Base-by-base conservation (phyloP, 345 rosid genomes). In the Syzygium jambos region DNA sequence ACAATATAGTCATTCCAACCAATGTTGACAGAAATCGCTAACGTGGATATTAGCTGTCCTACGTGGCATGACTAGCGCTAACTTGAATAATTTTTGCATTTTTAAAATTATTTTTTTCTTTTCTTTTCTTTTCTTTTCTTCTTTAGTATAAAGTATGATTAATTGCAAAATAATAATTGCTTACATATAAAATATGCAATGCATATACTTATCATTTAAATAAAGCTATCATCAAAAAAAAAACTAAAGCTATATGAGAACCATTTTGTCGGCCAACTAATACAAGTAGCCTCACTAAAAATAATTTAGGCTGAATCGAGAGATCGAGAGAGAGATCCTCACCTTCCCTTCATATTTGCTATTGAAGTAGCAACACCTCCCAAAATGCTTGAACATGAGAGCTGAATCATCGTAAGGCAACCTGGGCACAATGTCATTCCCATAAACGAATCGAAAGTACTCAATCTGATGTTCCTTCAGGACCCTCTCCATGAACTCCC, bases 371-470 rank as follows among this genome's bases (percentile, higher is more conserved):
- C 91, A 88, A 91, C 96, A 94, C 12, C 94, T 78, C n/a, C 97
- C 96, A 89, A 93, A 93, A 82, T 96, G 95, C 92, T 88, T 93
- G 91, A 88, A 96, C 86, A 89, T 86, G 87, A 90, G 88, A 13
- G 54, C 34, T 78, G 89, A 88, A 88, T 93, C 92, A 86, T 96
- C 96, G 10, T 41, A 84, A 8, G 97, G 96, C 78, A 94, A 17
- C 88, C 96, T 92, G 6, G 97, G 93, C 63, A 96, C 89, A 51
- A 94, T 43, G 86, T 96, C 98, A 77, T 92, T 93, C 53, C 88
- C 57, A 51, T 96, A 93, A 46, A 96, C 97, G 88, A 90, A 93
- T 84, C 96, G 92, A 87, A 89, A 55, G 85, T 96, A 94, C 85
- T 87, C 91, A 77, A 94, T 87, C 7, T 73, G 91, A 82, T 95